A percentile compares a stretch with the other conserved stretches of the same genome.
These are phyloP conservation scores for Ogataea dorogensis DNA, from an alignment of 805 yeast genomes.

Conservation along the genomic window DNA sequence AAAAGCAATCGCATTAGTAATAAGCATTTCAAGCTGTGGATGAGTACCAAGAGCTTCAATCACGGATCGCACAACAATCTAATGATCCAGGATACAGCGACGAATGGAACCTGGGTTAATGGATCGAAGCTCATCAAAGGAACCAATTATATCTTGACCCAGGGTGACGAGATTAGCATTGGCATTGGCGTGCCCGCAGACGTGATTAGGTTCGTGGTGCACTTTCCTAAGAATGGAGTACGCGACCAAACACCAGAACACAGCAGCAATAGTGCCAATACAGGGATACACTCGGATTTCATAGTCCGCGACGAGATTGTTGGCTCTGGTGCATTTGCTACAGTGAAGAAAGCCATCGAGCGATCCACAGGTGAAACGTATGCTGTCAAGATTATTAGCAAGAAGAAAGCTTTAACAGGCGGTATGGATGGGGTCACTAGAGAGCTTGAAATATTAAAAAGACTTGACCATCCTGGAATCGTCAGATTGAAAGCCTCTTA, in stretches of 20 bases:
- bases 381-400: slow-evolving; percentile 88
- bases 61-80: slow-evolving; percentile 30
- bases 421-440: slow-evolving; percentile 80
- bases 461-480: slow-evolving; percentile 80
- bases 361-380: slow-evolving; percentile 79
- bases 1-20: slow-evolving; percentile 69
- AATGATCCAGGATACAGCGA: slow-evolving; percentile 73
- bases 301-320: slow-evolving; percentile 80
- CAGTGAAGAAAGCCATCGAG: slow-evolving; percentile 87
- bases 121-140: slow-evolving; percentile 69
- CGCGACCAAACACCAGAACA: slow-evolving; percentile 18
- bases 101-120: slow-evolving; percentile 92
- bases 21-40: slow-evolving; percentile 67
- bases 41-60: slow-evolving; percentile 46
- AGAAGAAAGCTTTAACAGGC: slow-evolving; percentile 73
- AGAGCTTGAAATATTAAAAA: slow-evolving; percentile 76
- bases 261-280: slow-evolving; percentile 18
- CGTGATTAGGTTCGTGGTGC: slow-evolving; percentile 50
- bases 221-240: slow-evolving; percentile 38
- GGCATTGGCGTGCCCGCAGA: slow-evolving; percentile 85
- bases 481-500: slow-evolving; percentile 80
- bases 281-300: slow-evolving; percentile 45
- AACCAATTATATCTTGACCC: slow-evolving; percentile 75
- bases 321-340: slow-evolving; percentile 98
- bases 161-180: slow-evolving; percentile 90